phyloP scores from a whole-genome alignment of 2,329 filamentous ascomycete species.

The Amauroascus niger region DNA sequence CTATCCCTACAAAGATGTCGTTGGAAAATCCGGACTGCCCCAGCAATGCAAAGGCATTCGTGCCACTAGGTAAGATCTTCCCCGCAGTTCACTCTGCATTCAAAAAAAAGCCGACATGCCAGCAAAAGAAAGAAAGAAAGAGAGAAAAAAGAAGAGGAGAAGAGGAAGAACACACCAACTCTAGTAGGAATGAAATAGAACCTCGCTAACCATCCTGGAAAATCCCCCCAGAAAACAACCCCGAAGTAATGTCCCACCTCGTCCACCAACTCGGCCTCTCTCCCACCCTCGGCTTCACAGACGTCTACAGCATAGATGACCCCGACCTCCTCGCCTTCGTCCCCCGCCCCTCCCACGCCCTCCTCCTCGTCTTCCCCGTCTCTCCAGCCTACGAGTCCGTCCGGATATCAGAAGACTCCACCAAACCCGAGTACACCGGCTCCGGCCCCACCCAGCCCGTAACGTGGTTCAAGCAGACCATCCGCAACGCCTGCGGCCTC shows the following conservation, averaged over 20 bases:
- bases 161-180: neutral
- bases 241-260: constrained; percentile 75
- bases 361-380: constrained; percentile 87
- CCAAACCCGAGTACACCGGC: constrained; percentile 54
- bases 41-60: constrained; percentile 38
- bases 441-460: constrained; percentile 63
- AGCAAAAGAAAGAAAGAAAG: too few species aligned
- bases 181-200: neutral
- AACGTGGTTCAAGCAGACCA: constrained; percentile 91
- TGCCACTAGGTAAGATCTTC: constrained; percentile 36
- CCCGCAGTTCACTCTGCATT: neutral
- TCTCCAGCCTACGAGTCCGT: constrained; percentile 67
- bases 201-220: constrained; percentile 4
- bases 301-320: constrained; percentile 85
- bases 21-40: constrained; percentile 29
- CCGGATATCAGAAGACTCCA: constrained; percentile 62
- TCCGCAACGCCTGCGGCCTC: constrained; percentile 82
- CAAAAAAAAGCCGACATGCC: neutral
- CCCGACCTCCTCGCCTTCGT: constrained; percentile 75
- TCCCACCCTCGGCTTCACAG: constrained; percentile 66
- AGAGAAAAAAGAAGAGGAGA: too few species aligned
- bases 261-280: constrained; percentile 77
- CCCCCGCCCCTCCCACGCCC: constrained; percentile 74
- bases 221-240: constrained; percentile 65
- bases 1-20: constrained; percentile 22